Percentiles rank a stretch among this genome's conserved stretches.
Evolutionary conservation across 2,329 filamentous ascomycete genomes (phyloP).

Genomic region (Hortaea sp.): DNA sequence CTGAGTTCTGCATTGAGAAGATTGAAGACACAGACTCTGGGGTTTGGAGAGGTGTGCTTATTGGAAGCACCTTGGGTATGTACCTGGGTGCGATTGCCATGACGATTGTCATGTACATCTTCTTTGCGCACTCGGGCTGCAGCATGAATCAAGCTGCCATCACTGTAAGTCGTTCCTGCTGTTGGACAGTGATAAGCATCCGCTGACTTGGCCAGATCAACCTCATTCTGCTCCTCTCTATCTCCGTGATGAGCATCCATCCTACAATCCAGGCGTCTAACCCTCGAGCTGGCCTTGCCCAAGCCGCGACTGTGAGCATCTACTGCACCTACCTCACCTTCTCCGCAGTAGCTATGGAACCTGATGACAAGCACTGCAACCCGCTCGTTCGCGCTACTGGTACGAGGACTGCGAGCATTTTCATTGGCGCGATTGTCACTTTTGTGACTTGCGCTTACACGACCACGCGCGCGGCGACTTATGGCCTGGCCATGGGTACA

Average conservation of each 20-base stretch:
- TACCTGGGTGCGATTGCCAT: conserved; percentile 83
- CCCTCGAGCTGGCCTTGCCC: conserved; percentile 86
- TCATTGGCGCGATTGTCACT: conserved; percentile 88
- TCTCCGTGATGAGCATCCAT: conserved; percentile 80
- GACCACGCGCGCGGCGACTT: conserved; percentile 89
- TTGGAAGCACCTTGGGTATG: conserved; percentile 90
- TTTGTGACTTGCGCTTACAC: conserved; percentile 97
- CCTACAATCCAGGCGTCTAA: conserved; percentile 85
- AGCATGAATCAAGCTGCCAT: conserved; percentile 96
- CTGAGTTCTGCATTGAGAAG: conserved; percentile 87
- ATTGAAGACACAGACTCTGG: conserved; percentile 83
- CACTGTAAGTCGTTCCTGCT: conserved; percentile 42
- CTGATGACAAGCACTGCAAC: conserved; percentile 89
- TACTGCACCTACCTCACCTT: conserved; percentile 99
- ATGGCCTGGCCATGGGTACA: conserved; percentile 65
- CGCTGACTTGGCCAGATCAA: conserved; percentile 49
- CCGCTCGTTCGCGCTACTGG: conserved; percentile 77
- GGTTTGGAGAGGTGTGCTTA: conserved; percentile 74
- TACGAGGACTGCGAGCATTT: conserved; percentile 78
- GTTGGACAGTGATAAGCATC: not conserved
- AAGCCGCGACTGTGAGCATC: conserved; percentile 90
- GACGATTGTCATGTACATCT: conserved; percentile 95
- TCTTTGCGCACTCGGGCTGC: conserved; percentile 75
- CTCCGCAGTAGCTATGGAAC: conserved; percentile 97
- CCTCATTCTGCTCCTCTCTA: conserved; percentile 67